Evolutionary conservation across 2,329 filamentous ascomycete genomes (phyloP).

Genomic region (Apiospora rasikravindrae): DNA sequence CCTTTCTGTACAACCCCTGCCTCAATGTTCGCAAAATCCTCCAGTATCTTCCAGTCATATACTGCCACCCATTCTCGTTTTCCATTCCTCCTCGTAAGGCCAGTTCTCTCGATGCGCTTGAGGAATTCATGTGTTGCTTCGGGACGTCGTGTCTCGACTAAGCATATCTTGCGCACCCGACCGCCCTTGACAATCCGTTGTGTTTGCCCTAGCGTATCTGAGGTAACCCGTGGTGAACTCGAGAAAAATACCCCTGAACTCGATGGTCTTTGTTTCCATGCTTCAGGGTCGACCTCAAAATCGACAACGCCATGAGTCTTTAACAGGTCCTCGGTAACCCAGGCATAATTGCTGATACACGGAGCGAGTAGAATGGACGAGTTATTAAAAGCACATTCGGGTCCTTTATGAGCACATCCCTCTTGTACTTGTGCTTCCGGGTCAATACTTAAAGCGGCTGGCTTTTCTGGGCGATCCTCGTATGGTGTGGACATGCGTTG

Average conservation of each 20-base stretch:
- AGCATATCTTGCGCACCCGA: conserved; percentile 39
- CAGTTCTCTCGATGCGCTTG: conserved; percentile 37
- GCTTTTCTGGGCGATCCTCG: neutral
- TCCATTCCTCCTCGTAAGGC: conserved; percentile 34
- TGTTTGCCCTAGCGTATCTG: neutral
- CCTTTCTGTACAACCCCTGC: conserved; percentile 41
- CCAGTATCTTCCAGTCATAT: conserved; percentile 54
- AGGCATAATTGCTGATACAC: conserved; percentile 43
- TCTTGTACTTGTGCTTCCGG: neutral
- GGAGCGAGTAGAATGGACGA: conserved; percentile 48
- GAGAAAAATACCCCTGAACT: neutral
- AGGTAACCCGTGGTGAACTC: neutral
- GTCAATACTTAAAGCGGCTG: neutral
- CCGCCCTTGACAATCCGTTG: neutral
- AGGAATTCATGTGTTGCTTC: conserved; percentile 42
- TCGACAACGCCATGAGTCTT: conserved; percentile 47
- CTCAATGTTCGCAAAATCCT: conserved; percentile 47
- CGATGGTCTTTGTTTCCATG: conserved; percentile 38
- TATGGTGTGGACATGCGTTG: conserved; percentile 22
- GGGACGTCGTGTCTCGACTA: conserved; percentile 46
- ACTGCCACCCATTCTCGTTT: conserved; percentile 46
- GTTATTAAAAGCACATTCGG: conserved; percentile 45
- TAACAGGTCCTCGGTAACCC: conserved; percentile 46
- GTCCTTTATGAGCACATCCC: conserved; percentile 40
- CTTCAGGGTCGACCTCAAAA: conserved; percentile 41